A percentile compares a stretch with the other conserved stretches of the same genome.
Conservation (phyloP, 2,329 filamentous ascomycete species). For the Pseudopyrenochaeta lycopersici region DNA sequence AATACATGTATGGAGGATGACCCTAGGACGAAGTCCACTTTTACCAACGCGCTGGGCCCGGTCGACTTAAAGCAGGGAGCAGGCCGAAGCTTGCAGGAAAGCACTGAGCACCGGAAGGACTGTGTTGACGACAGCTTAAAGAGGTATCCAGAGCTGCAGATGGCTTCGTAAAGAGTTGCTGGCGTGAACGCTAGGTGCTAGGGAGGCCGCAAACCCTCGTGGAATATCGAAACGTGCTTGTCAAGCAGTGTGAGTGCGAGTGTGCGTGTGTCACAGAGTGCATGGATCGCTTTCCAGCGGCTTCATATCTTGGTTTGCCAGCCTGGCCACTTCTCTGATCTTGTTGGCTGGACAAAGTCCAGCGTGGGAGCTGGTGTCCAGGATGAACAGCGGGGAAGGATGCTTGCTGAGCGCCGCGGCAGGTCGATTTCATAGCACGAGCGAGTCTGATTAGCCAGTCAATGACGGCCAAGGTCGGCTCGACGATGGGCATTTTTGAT, state of each 20-base stretch:
- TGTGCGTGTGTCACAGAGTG: slow-evolving; percentile 24
- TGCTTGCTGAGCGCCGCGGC: slow-evolving; percentile 34
- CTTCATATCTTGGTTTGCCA: slow-evolving; percentile 24
- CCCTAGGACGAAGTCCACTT: slow-evolving; percentile 37
- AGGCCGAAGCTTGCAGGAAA: slow-evolving; percentile 35
- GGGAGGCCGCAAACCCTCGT: slow-evolving; percentile 39
- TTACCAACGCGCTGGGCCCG: slow-evolving; percentile 38
- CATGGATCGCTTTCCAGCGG: slow-evolving; percentile 35
- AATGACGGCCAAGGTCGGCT: slow-evolving; percentile 32
- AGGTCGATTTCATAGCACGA: slow-evolving; percentile 25
- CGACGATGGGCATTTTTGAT: slow-evolving; percentile 27
- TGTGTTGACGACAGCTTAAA: slow-evolving; percentile 35
- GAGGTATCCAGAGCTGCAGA: slow-evolving; percentile 32
- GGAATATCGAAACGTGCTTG: slow-evolving; percentile 34
- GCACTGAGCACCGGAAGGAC: slow-evolving; percentile 39
- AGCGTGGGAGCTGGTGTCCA: slow-evolving; percentile 31
- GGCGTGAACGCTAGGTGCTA: slow-evolving; percentile 43
- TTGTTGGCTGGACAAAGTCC: slow-evolving; percentile 35
- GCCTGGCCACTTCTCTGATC: slow-evolving; percentile 21
- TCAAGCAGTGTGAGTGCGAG: slow-evolving; percentile 14
- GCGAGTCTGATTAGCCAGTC: slow-evolving; percentile 29
- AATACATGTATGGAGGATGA: slow-evolving; percentile 38
- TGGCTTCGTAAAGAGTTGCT: slow-evolving; percentile 41
- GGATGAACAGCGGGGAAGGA: slow-evolving; percentile 37
- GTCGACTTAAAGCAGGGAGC: slow-evolving; percentile 43